Base-by-base conservation (phyloP, 805 yeast genomes). In the Phaffomyces thermotolerans region DNA sequence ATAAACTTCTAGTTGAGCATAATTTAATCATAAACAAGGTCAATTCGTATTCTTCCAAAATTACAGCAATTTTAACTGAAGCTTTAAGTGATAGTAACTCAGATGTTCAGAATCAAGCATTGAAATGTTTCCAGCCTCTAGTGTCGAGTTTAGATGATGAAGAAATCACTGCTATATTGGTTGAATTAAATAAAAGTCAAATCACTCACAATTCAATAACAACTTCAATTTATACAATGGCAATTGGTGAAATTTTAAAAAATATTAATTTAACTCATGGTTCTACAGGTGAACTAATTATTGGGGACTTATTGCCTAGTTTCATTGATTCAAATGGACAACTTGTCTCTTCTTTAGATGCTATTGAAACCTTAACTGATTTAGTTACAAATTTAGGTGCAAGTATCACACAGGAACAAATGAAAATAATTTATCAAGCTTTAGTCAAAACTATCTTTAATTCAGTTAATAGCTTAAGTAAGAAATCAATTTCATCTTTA, bases 51-150 rank as follows among this genome's bases (percentile, higher is more conserved):
- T 60, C 67, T 46, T 63, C 52, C 40, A 56, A 55, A 15, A 63
- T 77, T 53, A 57, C 67, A 39, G 65, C 68, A 38, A 59, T 68
- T 15, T 55, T 76, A 35, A 64, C 70, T 42, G 62, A 61, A 30
- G 66, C 72, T 36, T 63, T 85, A 22, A 68, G 71, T 13, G 95
- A 86, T 56, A 69, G 72, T 38, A 78, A 78, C 51, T 66, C 85
- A 6, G 90, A 84, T 50, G 90, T 86, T 1, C 85, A 84, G 56
- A 79, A 76, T 52, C 85, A 81, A 58, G 83, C 93, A 0, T 75
- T 84, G 38, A 76, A 77, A 49, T 73, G 83, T 17, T 71, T 74
- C 44, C 71, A 66, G 33, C 73, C 75, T 6, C 47, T 66, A 33
- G 60, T 44, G 6, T 49, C 51, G 1, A 51, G 52, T 20, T 38